A percentile compares a stretch with the other conserved stretches of the same genome.
These are phyloP conservation scores for Capsella rubella DNA, from an alignment of 441 rosid species.

Conservation along the genomic window DNA sequence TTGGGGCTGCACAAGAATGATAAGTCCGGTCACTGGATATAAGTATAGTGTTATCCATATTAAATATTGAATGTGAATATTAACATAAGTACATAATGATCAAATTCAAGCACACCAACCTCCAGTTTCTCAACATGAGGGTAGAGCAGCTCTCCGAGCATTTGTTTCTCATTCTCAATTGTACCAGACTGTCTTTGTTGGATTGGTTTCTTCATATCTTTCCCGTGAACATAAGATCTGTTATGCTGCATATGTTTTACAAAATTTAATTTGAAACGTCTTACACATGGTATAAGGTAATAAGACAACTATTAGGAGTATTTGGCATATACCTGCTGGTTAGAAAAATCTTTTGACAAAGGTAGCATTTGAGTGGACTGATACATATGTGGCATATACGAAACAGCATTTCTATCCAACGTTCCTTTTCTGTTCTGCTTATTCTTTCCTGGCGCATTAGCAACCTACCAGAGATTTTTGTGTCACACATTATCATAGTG, in stretches of 20 bases:
- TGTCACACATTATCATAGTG: conserved; percentile 1
- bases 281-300: not conserved
- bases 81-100: not conserved
- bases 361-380: conserved; percentile 45
- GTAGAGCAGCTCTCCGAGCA: conserved; percentile 67
- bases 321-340: conserved; percentile 50
- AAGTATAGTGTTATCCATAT: not conserved
- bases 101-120: conserved; percentile 45
- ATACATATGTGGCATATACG: conserved; percentile 49
- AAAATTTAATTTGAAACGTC: not conserved
- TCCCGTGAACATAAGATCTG: conserved; percentile 45
- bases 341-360: conserved; percentile 49
- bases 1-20: conserved; percentile 52
- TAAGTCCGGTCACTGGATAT: not conserved
- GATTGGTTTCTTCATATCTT: conserved; percentile 46
- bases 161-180: conserved; percentile 68
- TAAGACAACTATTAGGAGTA: no score
- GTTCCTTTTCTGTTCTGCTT: conserved; percentile 54
- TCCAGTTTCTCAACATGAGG: conserved; percentile 70
- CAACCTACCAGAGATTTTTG: conserved; percentile 42
- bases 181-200: conserved; percentile 52
- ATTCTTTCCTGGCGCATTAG: conserved; percentile 52
- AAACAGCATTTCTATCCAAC: conserved; percentile 51
- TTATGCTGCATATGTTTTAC: conserved; percentile 46
- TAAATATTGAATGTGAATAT: not conserved